Conservation (phyloP, 2,329 filamentous ascomycete species). For the Stachybotrys chartarum region DNA sequence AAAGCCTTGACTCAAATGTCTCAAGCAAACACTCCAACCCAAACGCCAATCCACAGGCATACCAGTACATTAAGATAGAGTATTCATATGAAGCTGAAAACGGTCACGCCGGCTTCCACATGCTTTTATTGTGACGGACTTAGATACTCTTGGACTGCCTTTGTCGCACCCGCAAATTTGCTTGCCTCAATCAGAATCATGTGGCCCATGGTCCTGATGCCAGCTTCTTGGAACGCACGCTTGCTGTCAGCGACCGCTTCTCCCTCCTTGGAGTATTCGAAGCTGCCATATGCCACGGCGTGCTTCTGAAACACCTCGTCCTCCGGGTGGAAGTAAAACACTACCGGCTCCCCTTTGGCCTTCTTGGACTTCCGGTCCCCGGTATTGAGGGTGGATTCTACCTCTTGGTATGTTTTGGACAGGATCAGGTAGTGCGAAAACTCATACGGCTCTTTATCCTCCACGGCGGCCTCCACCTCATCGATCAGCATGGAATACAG, state of each 20-base stretch:
- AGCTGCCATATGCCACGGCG: conserved; percentile 62
- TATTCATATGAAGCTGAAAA: neutral
- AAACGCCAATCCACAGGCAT: too few species aligned
- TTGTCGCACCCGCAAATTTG: conserved; percentile 70
- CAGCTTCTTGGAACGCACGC: conserved; percentile 88
- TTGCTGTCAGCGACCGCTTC: conserved; percentile 84
- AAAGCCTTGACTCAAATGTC: neutral
- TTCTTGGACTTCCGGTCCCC: conserved; percentile 58
- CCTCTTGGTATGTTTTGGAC: conserved; percentile 87
- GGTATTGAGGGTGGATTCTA: conserved; percentile 70
- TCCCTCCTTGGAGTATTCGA: conserved; percentile 73
- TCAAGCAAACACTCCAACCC: too few species aligned
- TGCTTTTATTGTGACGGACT: conserved; percentile 37
- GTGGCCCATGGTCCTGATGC: conserved; percentile 76
- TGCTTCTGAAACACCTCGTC: conserved; percentile 82
- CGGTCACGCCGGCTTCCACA: conserved; percentile 2
- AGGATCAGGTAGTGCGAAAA: conserved; percentile 91
- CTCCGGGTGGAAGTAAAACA: conserved; percentile 92
- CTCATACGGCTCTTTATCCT: conserved; percentile 85
- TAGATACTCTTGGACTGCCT: conserved; percentile 70
- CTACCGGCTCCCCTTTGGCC: conserved; percentile 50
- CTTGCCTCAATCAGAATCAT: conserved; percentile 78
- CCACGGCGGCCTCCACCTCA: conserved; percentile 80
- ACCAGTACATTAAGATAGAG: too few species aligned
- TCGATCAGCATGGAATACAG: conserved; percentile 93